Evolutionary conservation across 163 green algal genomes (phyloP).

Genomic region (Prototheca wickerhamii): DNA sequence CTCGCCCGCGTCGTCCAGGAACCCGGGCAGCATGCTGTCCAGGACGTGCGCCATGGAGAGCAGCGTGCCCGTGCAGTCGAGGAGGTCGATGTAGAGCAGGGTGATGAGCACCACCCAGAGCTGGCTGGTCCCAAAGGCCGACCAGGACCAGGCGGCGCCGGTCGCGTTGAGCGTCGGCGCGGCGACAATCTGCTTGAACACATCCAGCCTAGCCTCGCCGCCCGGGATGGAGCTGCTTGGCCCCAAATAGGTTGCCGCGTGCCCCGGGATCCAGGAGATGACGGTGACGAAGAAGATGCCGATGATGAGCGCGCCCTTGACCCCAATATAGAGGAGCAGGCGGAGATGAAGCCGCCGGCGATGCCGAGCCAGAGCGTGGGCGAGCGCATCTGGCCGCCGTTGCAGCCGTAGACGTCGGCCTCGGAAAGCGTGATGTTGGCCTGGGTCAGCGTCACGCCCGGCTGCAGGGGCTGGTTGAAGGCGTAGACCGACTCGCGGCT

Average conservation of each 20-base stretch:
- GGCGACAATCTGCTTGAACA: conserved; percentile 42
- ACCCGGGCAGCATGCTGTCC: conserved; percentile 19
- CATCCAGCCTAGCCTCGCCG: conserved; percentile 36
- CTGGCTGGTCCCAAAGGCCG: conserved; percentile 23
- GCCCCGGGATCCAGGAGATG: conserved; percentile 67
- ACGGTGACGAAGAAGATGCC: conserved; percentile 57
- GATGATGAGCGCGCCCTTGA: conserved; percentile 56
- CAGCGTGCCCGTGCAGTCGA: conserved; percentile 37
- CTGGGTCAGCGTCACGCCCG: not conserved
- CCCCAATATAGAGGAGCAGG: conserved; percentile 48
- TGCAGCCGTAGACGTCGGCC: conserved; percentile 23
- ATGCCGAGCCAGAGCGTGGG: conserved; percentile 61
- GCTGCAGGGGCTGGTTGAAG: conserved; percentile 3
- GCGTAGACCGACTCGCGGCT: conserved; percentile 20
- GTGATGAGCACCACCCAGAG: conserved; percentile 54
- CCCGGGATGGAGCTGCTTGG: conserved; percentile 29
- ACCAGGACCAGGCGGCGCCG: conserved; percentile 41
- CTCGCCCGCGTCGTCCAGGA: conserved; percentile 29
- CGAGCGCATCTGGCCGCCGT: conserved; percentile 34
- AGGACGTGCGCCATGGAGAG: conserved; percentile 32
- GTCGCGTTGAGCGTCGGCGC: conserved; percentile 28
- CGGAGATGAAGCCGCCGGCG: conserved; percentile 42
- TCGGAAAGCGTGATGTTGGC: not conserved
- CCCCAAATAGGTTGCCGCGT: conserved; percentile 48
- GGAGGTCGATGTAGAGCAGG: conserved; percentile 44